Evolutionary conservation across 2,329 filamentous ascomycete genomes (phyloP).

Genomic region (Exophiala calicioides): DNA sequence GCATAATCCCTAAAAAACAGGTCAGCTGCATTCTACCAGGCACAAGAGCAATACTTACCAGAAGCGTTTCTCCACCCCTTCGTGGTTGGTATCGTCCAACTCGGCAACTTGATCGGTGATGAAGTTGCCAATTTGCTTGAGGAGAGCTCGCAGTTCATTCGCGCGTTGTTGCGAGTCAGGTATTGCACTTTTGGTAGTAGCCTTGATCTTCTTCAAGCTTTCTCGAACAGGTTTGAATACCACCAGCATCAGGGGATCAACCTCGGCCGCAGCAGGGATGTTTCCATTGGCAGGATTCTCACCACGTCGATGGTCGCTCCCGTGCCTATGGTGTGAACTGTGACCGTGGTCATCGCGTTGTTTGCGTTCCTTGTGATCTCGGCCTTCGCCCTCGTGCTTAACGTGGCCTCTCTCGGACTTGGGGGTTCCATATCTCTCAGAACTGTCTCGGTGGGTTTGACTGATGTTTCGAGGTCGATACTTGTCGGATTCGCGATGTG

Average conservation of each 20-base stretch:
- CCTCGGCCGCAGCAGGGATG: constrained; percentile 37
- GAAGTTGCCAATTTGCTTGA: constrained; percentile 49
- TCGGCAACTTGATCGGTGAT: constrained; percentile 41
- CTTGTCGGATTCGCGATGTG: constrained; percentile 45
- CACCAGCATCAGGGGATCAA: constrained; percentile 45
- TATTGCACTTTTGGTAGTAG: constrained; percentile 48
- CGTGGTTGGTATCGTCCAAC: constrained; percentile 41
- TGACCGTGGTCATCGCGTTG: constrained; percentile 31
- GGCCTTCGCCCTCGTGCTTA: constrained; percentile 29
- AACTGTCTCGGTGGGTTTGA: constrained; percentile 43
- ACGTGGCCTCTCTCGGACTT: constrained; percentile 39
- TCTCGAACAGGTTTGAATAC: constrained; percentile 51
- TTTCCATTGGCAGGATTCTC: constrained; percentile 43
- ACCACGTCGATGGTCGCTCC: constrained; percentile 27
- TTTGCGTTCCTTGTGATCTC: constrained; percentile 32
- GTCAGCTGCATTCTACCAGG: constrained; percentile 14
- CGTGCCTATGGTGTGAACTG: constrained; percentile 31
- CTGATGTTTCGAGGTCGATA: constrained; percentile 44
- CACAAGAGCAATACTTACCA: constrained; percentile 40
- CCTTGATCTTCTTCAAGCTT: constrained; percentile 45
- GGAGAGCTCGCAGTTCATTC: constrained; percentile 44
- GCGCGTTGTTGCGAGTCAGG: constrained; percentile 47
- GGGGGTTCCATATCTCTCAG: constrained; percentile 47
- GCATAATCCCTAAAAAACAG: constrained; percentile 45
- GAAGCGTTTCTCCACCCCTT: constrained; percentile 45